These are phyloP conservation scores for Claviceps sp. DNA, from an alignment of 2,329 filamentous ascomycete genomes.

Conservation along the genomic window DNA sequence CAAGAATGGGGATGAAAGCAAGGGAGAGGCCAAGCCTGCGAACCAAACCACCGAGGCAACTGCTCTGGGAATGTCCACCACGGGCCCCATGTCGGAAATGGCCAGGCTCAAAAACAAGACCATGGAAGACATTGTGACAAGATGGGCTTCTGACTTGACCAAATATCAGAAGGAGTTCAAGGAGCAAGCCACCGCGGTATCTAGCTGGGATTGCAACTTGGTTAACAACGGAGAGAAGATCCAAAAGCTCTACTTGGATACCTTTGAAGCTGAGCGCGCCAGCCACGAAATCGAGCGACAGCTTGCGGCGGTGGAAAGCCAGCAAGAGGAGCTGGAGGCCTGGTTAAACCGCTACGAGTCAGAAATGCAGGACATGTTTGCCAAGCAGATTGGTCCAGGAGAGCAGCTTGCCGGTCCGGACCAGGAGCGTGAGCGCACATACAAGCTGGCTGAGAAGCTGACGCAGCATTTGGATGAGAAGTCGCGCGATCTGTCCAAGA, in stretches of 20 bases:
- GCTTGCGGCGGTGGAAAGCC: conserved; percentile 74
- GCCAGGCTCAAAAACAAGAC: conserved; percentile 95
- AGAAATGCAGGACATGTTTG: conserved; percentile 81
- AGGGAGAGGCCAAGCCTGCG: conserved; percentile 17
- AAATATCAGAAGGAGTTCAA: conserved; percentile 98
- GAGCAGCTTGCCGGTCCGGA: conserved; percentile 78
- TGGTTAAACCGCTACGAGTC: conserved; percentile 87
- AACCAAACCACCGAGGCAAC: conserved; percentile 20
- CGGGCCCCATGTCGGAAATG: conserved; percentile 69
- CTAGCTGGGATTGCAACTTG: conserved; percentile 80
- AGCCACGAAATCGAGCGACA: conserved; percentile 91
- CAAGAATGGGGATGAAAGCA: conserved; percentile 8
- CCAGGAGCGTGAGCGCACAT: conserved; percentile 89
- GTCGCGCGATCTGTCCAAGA: conserved; percentile 80
- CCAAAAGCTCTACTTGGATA: conserved; percentile 79
- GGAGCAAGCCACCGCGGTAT: conserved; percentile 73
- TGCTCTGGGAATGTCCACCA: conserved; percentile 56
- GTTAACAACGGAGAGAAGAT: conserved; percentile 95
- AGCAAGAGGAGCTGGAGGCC: conserved; percentile 78
- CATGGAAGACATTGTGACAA: conserved; percentile 96
- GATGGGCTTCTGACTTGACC: conserved; percentile 88
- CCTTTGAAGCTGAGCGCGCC: conserved; percentile 85
- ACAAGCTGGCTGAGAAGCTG: conserved; percentile 88
- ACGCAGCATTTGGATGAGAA: conserved; percentile 86
- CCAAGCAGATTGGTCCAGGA: conserved; percentile 59